A percentile compares a stretch with the other conserved stretches of the same genome.
Conservation (phyloP, 805 yeast species). For the Cyberlindnera xishuangbannaensis region DNA sequence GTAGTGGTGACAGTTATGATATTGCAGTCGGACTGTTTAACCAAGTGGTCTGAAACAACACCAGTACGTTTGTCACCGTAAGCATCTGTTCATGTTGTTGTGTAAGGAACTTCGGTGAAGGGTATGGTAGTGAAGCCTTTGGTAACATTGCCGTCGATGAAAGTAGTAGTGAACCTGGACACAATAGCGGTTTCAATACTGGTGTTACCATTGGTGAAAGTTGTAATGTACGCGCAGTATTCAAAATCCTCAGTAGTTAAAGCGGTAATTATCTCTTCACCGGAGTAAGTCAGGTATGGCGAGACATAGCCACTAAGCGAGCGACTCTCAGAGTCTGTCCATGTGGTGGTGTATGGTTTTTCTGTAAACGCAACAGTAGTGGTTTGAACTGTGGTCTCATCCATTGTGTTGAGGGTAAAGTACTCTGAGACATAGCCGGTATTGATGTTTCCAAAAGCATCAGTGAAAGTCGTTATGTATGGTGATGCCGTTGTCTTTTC, state of each 20-base stretch:
- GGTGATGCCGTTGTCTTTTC: no score
- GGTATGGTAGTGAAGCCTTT: neutral
- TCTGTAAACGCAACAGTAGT: neutral
- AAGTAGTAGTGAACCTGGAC: neutral
- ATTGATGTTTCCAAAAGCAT: neutral
- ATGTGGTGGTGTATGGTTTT: neutral
- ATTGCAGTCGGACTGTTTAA: neutral
- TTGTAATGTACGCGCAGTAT: no score
- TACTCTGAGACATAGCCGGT: neutral
- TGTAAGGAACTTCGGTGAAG: neutral
- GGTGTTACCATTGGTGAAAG: neutral
- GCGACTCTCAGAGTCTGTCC: neutral
- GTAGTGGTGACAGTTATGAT: neutral
- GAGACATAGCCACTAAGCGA: neutral
- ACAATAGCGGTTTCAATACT: neutral
- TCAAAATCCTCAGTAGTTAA: no score
- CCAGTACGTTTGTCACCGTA: neutral
- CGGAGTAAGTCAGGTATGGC: no score
- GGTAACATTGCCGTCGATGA: neutral
- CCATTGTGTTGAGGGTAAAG: neutral
- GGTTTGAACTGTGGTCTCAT: neutral
- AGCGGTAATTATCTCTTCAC: no score
- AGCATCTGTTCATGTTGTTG: neutral
- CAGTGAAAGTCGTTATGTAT: no score
- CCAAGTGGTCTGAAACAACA: neutral